Conservation (phyloP, 2,329 filamentous ascomycete genomes). For the Cladosporium sp. region DNA sequence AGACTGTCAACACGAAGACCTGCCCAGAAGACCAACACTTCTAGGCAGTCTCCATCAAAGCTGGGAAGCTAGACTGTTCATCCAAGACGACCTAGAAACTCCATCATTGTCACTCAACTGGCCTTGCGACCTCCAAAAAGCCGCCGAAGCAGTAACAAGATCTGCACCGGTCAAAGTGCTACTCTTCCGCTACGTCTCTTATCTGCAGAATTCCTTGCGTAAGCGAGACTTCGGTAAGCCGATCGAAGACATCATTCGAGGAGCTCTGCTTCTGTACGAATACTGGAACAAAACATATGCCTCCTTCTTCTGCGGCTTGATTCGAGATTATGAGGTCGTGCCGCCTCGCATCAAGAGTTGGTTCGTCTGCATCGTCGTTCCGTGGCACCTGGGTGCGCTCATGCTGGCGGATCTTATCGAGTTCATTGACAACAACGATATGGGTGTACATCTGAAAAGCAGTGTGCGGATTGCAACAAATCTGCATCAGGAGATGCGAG, state of each 20-base stretch:
- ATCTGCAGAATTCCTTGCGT: neutral
- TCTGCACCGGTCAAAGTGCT: conserved; percentile 2
- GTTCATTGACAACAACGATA: conserved; percentile 1
- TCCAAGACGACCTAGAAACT: conserved; percentile 4
- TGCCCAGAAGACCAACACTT: neutral
- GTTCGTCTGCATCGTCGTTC: conserved; percentile 6
- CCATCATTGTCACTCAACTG: neutral
- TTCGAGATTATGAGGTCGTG: conserved; percentile 1
- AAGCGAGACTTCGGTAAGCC: conserved; percentile 1
- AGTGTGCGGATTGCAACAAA: neutral
- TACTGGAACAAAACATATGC: conserved; percentile 2
- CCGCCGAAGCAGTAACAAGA: neutral
- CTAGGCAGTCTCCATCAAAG: neutral
- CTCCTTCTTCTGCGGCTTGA: conserved; percentile 1
- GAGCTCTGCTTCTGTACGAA: neutral
- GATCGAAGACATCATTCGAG: conserved; percentile 2
- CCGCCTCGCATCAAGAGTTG: conserved; percentile 5
- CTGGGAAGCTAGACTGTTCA: neutral
- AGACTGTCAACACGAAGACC: conserved; percentile 4
- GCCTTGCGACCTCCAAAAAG: conserved; percentile 1
- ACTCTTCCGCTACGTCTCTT: conserved; percentile 4
- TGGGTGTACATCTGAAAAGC: neutral
- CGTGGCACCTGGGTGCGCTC: conserved; percentile 1
- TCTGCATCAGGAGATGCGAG: neutral
- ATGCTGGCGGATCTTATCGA: conserved; percentile 4